Evolutionary conservation across 2,329 filamentous ascomycete species (phyloP).

Genomic region (Thielaviopsis musarum): DNA sequence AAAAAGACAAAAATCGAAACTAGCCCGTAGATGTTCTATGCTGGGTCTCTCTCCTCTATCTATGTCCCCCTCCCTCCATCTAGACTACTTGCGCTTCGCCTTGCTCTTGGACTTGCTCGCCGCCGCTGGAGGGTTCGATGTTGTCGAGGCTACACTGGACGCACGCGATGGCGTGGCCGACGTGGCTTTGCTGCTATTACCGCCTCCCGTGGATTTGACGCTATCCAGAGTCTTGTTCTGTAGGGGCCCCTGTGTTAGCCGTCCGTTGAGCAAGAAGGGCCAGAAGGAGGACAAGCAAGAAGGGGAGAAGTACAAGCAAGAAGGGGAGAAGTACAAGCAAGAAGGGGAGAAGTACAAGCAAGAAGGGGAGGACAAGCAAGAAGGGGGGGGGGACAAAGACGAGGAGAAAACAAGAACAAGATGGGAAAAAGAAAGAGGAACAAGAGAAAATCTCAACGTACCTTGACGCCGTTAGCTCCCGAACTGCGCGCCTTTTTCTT

Average conservation of each 20-base stretch:
- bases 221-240: conserved; percentile 90
- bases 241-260: neutral
- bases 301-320: neutral
- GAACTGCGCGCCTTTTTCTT: conserved; percentile 75
- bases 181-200: conserved; percentile 52
- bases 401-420: neutral
- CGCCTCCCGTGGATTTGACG: conserved; percentile 47
- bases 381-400: neutral
- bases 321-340: neutral
- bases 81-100: conserved; percentile 30
- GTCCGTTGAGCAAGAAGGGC: neutral
- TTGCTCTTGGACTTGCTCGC: conserved; percentile 30
- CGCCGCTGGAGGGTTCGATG: conserved; percentile 29
- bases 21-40: neutral
- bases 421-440: neutral
- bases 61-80: no score
- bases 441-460: conserved; percentile 27
- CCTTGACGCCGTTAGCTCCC: conserved; percentile 56
- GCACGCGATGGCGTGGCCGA: conserved; percentile 69
- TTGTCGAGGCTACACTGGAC: conserved; percentile 69
- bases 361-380: neutral
- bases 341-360: neutral
- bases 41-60: no score
- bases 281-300: neutral
- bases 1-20: neutral